Evolutionary conservation across 2,329 filamentous ascomycete species (phyloP), one percentile per base, ranked within the genome.

Genomic region (Verticillium nonalfalfae): DNA sequence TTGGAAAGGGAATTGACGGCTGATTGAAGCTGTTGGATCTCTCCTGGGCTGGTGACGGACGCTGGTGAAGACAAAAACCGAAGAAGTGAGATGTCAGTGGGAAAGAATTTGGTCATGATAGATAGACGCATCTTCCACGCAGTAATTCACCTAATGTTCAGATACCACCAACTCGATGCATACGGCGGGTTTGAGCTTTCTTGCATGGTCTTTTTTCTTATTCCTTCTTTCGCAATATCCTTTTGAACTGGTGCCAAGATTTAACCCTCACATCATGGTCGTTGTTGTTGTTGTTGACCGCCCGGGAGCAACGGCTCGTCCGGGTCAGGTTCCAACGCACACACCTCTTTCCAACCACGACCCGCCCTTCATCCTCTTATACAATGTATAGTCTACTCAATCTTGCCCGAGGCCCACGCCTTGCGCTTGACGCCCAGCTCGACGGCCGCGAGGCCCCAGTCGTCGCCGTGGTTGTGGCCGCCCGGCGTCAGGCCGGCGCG

Each of bases 401-500:
- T 78, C 71, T 79, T 82, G 55, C 93, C 93, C 65, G 88, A 85
- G 2, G 85, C 84, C 94, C 93, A 98, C 58, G 87, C 88, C 75
- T 82, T 90, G 73, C 90, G 86, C 87, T 97, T 98, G 18, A 90
- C 84, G 6, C 90, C 93, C 80, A 99, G 84, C 81, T 99, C 95
- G 38, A 99, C 95, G 6, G 95, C 95, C 21, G 94, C 95, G 68
- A 86, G 82, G 3, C 95, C 95, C 95, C 95, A 99, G 75, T 98
- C 94, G 78, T 95, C 90, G 34, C 95, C 95, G 77, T 99, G 94
- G 77, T 98, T 98, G 74, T 98, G 95, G 68, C 86, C 81, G 33
- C 80, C 82, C 31, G 66, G 63, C n/a, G 78, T 76, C 61, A 97
- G 77, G 1, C 95, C 95, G 15, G 95, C 94, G 66, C 95, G 85